Percentiles rank a stretch among this genome's conserved stretches.
Conservation (phyloP, 2,329 filamentous ascomycete genomes). For the Aureobasidium subglaciale region DNA sequence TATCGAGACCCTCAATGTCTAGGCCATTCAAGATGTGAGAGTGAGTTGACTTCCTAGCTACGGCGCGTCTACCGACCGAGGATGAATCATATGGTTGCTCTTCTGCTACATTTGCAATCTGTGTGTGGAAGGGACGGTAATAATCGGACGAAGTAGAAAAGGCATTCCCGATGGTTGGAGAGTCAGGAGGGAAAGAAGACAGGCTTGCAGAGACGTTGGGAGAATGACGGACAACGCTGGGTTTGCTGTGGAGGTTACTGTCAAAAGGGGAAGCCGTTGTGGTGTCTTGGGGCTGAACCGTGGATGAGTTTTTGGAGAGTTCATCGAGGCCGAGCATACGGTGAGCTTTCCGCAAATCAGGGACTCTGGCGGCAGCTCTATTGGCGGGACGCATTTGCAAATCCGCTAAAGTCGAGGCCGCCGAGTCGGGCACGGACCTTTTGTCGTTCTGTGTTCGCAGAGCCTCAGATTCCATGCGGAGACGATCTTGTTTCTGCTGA, state of each 20-base stretch:
- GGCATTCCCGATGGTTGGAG: conserved; percentile 10
- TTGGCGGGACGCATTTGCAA: conserved; percentile 4
- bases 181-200: conserved; percentile 13
- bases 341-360: conserved; percentile 32
- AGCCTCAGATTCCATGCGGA: conserved; percentile 27
- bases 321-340: conserved; percentile 33
- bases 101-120: conserved; percentile 2
- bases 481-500: conserved; percentile 49
- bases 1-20: conserved; percentile 17
- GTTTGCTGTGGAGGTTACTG: background rate
- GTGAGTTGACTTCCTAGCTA: conserved; percentile 6
- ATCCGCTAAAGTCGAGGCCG: background rate
- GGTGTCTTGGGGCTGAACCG: background rate
- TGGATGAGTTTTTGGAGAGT: conserved; percentile 17
- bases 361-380: conserved; percentile 15
- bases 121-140: conserved; percentile 7
- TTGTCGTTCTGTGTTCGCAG: background rate
- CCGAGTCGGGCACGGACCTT: conserved; percentile 5
- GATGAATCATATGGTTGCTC: conserved; percentile 11
- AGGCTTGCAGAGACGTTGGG: conserved; percentile 9
- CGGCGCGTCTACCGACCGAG: conserved; percentile 10
- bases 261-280: conserved; percentile 11
- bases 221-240: conserved; percentile 5
- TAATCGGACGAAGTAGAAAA: conserved; percentile 3
- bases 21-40: conserved; percentile 7